Base-by-base conservation (phyloP, 2,329 filamentous ascomycete species). In the Ambrosiella beaveri region DNA sequence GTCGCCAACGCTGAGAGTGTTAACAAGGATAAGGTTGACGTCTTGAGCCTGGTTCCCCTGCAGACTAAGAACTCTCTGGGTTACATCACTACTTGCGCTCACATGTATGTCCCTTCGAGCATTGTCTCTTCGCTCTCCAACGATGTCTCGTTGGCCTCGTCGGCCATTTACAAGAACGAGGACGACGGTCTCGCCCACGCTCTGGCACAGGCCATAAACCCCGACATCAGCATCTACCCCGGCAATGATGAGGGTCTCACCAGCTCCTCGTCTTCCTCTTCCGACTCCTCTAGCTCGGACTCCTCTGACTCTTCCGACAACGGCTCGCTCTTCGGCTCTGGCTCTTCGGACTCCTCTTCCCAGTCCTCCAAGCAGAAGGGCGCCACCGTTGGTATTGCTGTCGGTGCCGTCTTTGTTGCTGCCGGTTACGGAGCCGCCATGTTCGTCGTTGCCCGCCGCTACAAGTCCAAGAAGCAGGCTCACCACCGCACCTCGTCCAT, bases 391-490 rank as follows among this genome's bases (percentile, higher is more conserved):
- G 81, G 79, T 63, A 82, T 95, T 65, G 87, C 85, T 59, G 76
- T 88, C 19, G 88, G 87, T 65, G 85, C 87, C 35, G 80, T 90
- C 38, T 79, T 80, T 49, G 83, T 89, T 66, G 88, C 87, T 47
- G 85, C 84, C 55, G 83, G 88, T n/a, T 95, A 95, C 64, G 90
- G 89, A 66, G 87, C 86, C 11, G 89, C 88, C 68, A 95, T 96
- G 90, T 91, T 95, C 74, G 83, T 93, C 66, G 81, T 95, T 63
- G 90, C 90, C 54, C 84, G 89, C 62, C 81, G 90, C 61, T 95
- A 95, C 78, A 88, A 90, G 76, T 84, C 86, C 73, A 88, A 86
- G 77, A 85, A 82, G 71, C 80, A 85, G 68, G 74, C 81, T 55
- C 87, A 94, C 72, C 79, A 82, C 66, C 86, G 88, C 61, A 76